Evolutionary conservation across 768 basidiomycete species (phyloP).

Genomic region (Pleurotus citrinopileatus): DNA sequence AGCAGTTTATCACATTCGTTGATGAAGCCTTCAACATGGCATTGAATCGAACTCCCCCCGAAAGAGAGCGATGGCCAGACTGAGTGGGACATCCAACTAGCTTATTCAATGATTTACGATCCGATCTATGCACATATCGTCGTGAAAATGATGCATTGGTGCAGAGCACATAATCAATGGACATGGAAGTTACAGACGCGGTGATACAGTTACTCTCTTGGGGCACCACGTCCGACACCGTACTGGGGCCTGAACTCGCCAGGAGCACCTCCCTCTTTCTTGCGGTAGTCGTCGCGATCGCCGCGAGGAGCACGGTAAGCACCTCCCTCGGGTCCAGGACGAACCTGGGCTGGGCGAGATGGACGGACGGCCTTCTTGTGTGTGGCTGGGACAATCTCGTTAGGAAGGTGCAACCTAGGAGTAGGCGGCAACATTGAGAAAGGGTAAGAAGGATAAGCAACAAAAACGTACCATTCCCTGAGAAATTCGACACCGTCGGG

Average conservation of each 20-base stretch:
- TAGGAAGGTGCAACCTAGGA: constrained; percentile 87
- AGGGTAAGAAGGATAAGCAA: neutral
- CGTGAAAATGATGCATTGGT: neutral
- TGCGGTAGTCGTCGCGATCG: constrained; percentile 89
- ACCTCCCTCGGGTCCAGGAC: constrained; percentile 60
- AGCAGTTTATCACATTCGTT: too few species aligned
- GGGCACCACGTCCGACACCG: constrained; percentile 86
- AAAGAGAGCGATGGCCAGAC: too few species aligned
- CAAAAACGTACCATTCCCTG: constrained; percentile 67
- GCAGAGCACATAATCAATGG: neutral
- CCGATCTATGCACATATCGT: neutral
- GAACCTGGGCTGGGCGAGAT: constrained; percentile 74
- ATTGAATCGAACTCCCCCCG: too few species aligned
- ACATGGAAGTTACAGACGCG: neutral
- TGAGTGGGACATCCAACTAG: too few species aligned
- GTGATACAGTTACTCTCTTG: constrained; percentile 52
- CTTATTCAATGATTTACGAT: too few species aligned
- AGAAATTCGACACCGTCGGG: constrained; percentile 97
- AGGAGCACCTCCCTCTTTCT: constrained; percentile 86
- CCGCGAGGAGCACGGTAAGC: constrained; percentile 88
- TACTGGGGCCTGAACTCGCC: constrained; percentile 89
- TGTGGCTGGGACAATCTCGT: constrained; percentile 95
- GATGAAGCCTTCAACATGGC: too few species aligned
- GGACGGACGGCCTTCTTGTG: constrained; percentile 96
- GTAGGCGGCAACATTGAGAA: neutral